Evolutionary conservation across 768 basidiomycete species (phyloP).

Genomic region (Trametes cingulata): DNA sequence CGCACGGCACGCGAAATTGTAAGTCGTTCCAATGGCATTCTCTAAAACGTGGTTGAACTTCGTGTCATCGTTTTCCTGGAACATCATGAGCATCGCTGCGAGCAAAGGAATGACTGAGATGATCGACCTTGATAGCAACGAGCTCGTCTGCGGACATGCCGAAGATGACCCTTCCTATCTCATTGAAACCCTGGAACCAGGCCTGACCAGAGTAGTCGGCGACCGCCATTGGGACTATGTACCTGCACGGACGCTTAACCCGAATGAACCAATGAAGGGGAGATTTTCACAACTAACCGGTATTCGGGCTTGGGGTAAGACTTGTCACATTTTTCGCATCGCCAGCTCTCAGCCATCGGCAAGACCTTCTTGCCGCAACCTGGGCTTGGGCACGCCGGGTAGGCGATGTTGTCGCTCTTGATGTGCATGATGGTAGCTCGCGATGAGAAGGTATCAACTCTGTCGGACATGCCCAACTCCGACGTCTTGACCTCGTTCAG

Average conservation of each 20-base stretch:
- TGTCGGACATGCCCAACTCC: conserved; percentile 74
- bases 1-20: conserved; percentile 83
- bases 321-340: conserved; percentile 91
- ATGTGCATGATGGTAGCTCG: conserved; percentile 88
- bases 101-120: background rate
- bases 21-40: conserved; percentile 66
- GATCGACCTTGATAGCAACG: conserved; percentile 62
- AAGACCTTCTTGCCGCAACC: conserved; percentile 91
- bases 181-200: conserved; percentile 97
- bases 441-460: conserved; percentile 75
- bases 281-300: conserved; percentile 52
- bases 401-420: conserved; percentile 77
- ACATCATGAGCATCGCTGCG: conserved; percentile 4
- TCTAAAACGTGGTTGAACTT: conserved; percentile 61
- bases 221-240: conserved; percentile 82
- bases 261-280: background rate
- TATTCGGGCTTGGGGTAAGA: conserved; percentile 71
- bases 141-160: conserved; percentile 80
- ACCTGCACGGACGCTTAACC: conserved; percentile 42
- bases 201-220: conserved; percentile 88
- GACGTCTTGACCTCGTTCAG: conserved; percentile 78
- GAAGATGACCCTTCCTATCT: conserved; percentile 76
- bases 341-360: conserved; percentile 69
- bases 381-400: conserved; percentile 83
- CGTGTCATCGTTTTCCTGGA: conserved; percentile 59